Conservation (phyloP, 73 alveolate species). For the Paramecium biaurelia region DNA sequence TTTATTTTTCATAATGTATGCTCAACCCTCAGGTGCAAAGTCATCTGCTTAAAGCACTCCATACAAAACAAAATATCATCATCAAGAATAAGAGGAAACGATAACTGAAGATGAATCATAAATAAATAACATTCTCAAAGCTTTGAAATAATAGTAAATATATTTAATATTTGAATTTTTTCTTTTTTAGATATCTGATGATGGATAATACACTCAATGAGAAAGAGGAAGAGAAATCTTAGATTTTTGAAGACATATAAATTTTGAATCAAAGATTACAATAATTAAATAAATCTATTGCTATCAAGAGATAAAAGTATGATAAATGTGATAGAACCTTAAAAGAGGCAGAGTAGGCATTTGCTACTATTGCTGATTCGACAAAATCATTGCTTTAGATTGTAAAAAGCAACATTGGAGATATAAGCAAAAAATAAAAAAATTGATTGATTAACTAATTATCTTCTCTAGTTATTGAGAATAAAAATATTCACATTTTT, state of each 20-base stretch:
- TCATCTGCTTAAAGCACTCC: conserved; percentile 5
- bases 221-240: conserved; percentile 3
- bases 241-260: not conserved
- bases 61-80: not conserved
- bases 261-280: not conserved
- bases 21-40: conserved; percentile 1
- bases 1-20: not conserved
- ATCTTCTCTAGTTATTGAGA: not conserved
- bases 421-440: not conserved
- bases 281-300: not conserved
- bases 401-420: conserved; percentile 7
- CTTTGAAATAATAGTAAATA: not conserved
- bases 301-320: not conserved
- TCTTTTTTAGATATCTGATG: not conserved
- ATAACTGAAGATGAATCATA: conserved; percentile 3
- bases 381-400: not conserved
- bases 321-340: conserved; percentile 32
- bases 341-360: conserved; percentile 24
- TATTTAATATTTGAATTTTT: conserved; percentile 17
- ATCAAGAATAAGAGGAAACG: not conserved
- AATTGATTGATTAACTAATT: not conserved
- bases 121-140: not conserved
- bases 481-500: not conserved
- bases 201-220: not conserved
- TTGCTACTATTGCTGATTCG: conserved; percentile 27